These are phyloP conservation scores for Saccharum spontaneum DNA, from an alignment of 176 grass and related monocot species.

Conservation along the genomic window DNA sequence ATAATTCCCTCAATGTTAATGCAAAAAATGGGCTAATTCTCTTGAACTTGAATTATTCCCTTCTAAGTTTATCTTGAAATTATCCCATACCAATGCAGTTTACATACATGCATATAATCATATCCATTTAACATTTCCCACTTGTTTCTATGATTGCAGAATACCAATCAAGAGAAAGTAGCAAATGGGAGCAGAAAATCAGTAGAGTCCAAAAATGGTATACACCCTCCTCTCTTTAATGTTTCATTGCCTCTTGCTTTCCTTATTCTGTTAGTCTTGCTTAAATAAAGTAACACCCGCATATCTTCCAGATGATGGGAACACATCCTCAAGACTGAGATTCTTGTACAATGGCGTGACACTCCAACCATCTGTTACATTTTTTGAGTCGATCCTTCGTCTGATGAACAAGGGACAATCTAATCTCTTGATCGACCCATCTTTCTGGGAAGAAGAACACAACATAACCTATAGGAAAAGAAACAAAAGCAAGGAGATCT, in stretches of 20 bases:
- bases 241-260: not conserved
- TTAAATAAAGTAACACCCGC: not conserved
- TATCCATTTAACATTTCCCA: not conserved
- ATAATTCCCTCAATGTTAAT: not conserved
- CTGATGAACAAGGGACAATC: slow-evolving; percentile 29
- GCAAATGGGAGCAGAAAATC: slow-evolving; percentile 13
- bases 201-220: slow-evolving; percentile 21
- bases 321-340: slow-evolving; percentile 31
- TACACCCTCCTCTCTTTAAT: not conserved
- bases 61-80: not conserved
- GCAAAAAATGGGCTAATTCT: not conserved
- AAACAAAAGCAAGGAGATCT: slow-evolving; percentile 16
- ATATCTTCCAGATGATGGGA: slow-evolving; percentile 18
- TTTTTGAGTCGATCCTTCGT: slow-evolving; percentile 59
- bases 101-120: not conserved
- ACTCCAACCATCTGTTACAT: slow-evolving; percentile 39
- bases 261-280: not conserved
- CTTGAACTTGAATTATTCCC: not conserved
- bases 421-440: slow-evolving; percentile 40
- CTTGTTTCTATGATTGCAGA: slow-evolving; percentile 23
- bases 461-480: slow-evolving; percentile 50
- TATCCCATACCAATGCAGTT: not conserved
- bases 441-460: slow-evolving; percentile 57
- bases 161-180: not conserved
- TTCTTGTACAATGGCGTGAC: slow-evolving; percentile 53